These are phyloP conservation scores for Pichia cephalocereana DNA, from an alignment of 805 yeast genomes.

Conservation along the genomic window DNA sequence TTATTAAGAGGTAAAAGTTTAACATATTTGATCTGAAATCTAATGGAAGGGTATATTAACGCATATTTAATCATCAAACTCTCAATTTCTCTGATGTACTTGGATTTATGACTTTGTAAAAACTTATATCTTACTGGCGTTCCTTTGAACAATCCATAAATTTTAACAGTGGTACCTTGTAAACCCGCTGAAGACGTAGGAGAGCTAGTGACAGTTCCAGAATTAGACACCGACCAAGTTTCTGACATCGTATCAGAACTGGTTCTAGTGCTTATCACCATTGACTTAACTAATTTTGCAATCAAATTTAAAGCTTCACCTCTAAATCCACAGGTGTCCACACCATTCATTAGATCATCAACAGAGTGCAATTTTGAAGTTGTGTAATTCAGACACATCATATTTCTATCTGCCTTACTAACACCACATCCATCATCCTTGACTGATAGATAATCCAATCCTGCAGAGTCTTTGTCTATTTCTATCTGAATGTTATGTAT, in stretches of 20 bases:
- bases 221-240: conserved; percentile 26
- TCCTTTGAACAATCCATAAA: conserved; percentile 25
- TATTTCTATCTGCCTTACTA: conserved; percentile 17
- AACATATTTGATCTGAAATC: conserved; percentile 24
- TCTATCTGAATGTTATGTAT: conserved; percentile 26
- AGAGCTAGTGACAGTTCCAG: conserved; percentile 19
- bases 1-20: conserved; percentile 12
- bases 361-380: conserved; percentile 33
- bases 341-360: conserved; percentile 23
- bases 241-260: conserved; percentile 24
- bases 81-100: conserved; percentile 18
- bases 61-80: conserved; percentile 25
- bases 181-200: conserved; percentile 20
- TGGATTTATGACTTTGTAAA: conserved; percentile 19
- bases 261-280: conserved; percentile 27
- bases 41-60: conserved; percentile 20
- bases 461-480: conserved; percentile 31
- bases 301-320: conserved; percentile 41
- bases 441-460: conserved; percentile 23
- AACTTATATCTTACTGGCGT: conserved; percentile 28
- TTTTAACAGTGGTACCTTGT: conserved; percentile 29
- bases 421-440: conserved; percentile 37
- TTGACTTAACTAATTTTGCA: conserved; percentile 22
- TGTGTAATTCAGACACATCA: conserved; percentile 30
- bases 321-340: conserved; percentile 36